Conservation (phyloP, 805 yeast species). For the Blastobotrys americana region DNA sequence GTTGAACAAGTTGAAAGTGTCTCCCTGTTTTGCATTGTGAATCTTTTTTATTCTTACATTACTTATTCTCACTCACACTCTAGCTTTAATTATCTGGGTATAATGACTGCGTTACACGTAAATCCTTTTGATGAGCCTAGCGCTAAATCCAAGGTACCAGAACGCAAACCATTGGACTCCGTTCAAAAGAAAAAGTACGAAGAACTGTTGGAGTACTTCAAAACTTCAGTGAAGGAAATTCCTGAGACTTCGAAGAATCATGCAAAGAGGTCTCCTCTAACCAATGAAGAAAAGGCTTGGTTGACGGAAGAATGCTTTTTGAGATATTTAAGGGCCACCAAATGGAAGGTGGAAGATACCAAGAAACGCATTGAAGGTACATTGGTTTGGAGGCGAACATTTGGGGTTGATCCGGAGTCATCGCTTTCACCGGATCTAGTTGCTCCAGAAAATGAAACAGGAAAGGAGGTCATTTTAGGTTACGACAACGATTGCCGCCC, state of each 20-base stretch:
- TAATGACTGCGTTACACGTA: too few relatives aligned
- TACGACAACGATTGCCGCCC: constrained; percentile 87
- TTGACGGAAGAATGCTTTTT: constrained; percentile 83
- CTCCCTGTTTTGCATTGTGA: too few relatives aligned
- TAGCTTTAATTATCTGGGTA: too few relatives aligned
- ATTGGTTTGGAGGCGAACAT: constrained; percentile 88
- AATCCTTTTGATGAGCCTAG: constrained; percentile 56
- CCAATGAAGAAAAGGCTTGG: constrained; percentile 75
- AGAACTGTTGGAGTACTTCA: constrained; percentile 59
- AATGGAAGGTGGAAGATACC: constrained; percentile 72
- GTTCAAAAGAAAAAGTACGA: constrained; percentile 56
- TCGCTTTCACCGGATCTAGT: constrained; percentile 31
- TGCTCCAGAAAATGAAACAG: constrained; percentile 72
- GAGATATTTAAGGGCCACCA: constrained; percentile 88
- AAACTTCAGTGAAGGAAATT: constrained; percentile 41
- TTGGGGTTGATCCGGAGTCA: constrained; percentile 52
- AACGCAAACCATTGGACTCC: constrained; percentile 38
- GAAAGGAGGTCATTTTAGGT: constrained; percentile 88
- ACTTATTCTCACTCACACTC: too few relatives aligned
- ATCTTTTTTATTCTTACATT: too few relatives aligned
- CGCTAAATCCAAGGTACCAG: constrained; percentile 43
- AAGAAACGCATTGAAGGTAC: constrained; percentile 69
- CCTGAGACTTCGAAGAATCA: constrained; percentile 32
- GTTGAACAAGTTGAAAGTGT: too few relatives aligned
- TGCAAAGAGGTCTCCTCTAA: constrained; percentile 33